Evolutionary conservation across 2,329 filamentous ascomycete genomes (phyloP).

Genomic region (Diplodia sapinea): DNA sequence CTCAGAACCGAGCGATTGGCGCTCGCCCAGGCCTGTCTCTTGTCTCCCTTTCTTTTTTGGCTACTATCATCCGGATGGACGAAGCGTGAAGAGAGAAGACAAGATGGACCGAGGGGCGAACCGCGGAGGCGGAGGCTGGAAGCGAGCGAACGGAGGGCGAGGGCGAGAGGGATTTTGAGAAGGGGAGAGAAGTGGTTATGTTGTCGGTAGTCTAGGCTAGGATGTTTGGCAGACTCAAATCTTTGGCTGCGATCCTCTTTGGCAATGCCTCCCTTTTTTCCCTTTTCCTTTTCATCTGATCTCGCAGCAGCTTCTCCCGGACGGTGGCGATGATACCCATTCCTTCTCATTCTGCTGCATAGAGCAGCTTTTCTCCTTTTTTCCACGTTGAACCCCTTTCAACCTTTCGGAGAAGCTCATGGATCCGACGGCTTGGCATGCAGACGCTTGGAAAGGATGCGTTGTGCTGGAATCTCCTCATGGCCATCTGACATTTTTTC

Average conservation of each 20-base stretch:
- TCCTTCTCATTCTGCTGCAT: conserved; percentile 1
- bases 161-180: conserved; percentile 31
- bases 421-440: neutral
- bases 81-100: conserved; percentile 22
- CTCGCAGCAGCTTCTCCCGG: conserved; percentile 11
- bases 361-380: conserved; percentile 3
- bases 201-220: conserved; percentile 33
- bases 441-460: neutral
- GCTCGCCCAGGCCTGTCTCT: conserved; percentile 29
- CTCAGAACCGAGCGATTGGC: conserved; percentile 33
- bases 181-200: conserved; percentile 33
- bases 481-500: neutral
- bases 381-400: neutral
- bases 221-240: conserved; percentile 32
- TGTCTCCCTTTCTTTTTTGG: conserved; percentile 31
- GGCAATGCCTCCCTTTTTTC: conserved; percentile 16
- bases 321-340: conserved; percentile 27
- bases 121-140: conserved; percentile 32
- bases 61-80: conserved; percentile 29
- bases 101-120: conserved; percentile 28
- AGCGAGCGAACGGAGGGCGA: conserved; percentile 32
- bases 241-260: conserved; percentile 29
- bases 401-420: neutral
- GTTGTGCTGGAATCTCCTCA: neutral
- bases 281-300: neutral